A percentile compares a stretch with the other conserved stretches of the same genome.
phyloP scores from a whole-genome alignment of 495 filamentous ascomycete genomes.

The Letharia lupina region DNA sequence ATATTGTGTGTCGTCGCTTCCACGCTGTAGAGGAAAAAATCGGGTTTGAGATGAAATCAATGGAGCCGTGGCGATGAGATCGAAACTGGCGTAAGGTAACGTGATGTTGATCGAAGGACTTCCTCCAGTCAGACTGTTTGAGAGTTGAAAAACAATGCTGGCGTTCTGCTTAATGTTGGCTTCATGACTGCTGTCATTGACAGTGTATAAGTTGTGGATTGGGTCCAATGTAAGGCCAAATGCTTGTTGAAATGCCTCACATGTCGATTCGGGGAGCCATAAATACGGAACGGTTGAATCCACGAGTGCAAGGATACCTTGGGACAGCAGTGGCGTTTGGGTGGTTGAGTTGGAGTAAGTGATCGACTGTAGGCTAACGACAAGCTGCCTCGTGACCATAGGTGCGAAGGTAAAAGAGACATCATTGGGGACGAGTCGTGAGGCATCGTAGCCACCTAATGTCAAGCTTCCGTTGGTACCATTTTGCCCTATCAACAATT shows the following conservation, averaged over 20 bases:
- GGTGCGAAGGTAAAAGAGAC: constrained; percentile 43
- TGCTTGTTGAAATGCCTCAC: constrained; percentile 46
- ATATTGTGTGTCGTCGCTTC: constrained; percentile 40
- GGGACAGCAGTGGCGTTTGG: constrained; percentile 33
- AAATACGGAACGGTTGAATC: constrained; percentile 57
- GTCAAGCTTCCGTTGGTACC: constrained; percentile 43
- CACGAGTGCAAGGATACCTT: constrained; percentile 45
- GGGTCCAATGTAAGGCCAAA: constrained; percentile 43
- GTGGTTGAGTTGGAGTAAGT: constrained; percentile 30
- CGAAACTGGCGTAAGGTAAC: constrained; percentile 47
- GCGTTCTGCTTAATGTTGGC: constrained; percentile 38
- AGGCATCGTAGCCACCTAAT: constrained; percentile 53
- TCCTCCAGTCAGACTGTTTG: constrained; percentile 31
- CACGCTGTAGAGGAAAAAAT: constrained; percentile 48
- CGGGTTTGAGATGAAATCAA: constrained; percentile 29
- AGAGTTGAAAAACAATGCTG: constrained; percentile 42
- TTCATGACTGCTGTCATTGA: constrained; percentile 41
- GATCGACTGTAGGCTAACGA: constrained; percentile 44
- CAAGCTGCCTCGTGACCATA: constrained; percentile 37
- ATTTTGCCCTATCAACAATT: constrained; percentile 29
- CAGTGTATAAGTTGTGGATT: constrained; percentile 40
- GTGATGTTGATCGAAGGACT: constrained; percentile 40
- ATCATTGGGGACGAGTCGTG: constrained; percentile 45
- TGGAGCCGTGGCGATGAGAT: constrained; percentile 37
- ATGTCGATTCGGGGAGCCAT: constrained; percentile 52